phyloP scores from a whole-genome alignment of 73 alveolate genomes.

The Paramecium bursaria region DNA sequence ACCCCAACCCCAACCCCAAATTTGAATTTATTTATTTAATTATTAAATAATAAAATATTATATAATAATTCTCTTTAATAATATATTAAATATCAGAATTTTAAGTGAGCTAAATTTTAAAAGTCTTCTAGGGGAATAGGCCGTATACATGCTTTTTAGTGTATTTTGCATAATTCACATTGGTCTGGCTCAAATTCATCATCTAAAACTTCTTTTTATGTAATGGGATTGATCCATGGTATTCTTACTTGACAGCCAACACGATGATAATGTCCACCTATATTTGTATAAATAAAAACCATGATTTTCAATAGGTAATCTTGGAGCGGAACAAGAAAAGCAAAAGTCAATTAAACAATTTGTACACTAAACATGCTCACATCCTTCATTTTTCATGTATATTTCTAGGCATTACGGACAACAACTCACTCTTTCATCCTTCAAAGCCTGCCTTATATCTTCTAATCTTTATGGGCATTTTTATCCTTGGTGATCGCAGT shows the following conservation, averaged over 20 bases:
- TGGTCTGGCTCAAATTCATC: constrained; percentile 17
- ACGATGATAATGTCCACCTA: constrained; percentile 56
- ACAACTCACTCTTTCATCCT: constrained; percentile 62
- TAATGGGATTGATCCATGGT: constrained; percentile 20
- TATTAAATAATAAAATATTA: too few species aligned
- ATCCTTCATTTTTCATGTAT: constrained; percentile 59
- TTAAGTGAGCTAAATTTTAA: constrained; percentile 52
- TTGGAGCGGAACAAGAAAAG: constrained; percentile 41
- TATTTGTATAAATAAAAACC: background rate
- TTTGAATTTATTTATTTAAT: too few species aligned
- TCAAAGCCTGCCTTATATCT: constrained; percentile 23
- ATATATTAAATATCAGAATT: constrained; percentile 9
- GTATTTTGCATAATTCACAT: constrained; percentile 22
- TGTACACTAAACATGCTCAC: constrained; percentile 50
- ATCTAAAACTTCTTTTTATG: constrained; percentile 1
- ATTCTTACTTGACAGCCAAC: constrained; percentile 44
- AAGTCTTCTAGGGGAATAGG: constrained; percentile 28
- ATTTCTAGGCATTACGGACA: constrained; percentile 56
- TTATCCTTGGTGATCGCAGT: constrained; percentile 33
- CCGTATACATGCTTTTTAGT: constrained; percentile 15
- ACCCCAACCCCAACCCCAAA: too few species aligned
- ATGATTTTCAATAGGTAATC: constrained; percentile 21
- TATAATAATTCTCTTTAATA: too few species aligned
- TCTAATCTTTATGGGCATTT: constrained; percentile 57
- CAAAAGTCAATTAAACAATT: constrained; percentile 53